Evolutionary conservation across 2,329 filamentous ascomycete genomes (phyloP), one percentile per base, ranked within the genome.

Genomic region (Aspergillus phoenicis): DNA sequence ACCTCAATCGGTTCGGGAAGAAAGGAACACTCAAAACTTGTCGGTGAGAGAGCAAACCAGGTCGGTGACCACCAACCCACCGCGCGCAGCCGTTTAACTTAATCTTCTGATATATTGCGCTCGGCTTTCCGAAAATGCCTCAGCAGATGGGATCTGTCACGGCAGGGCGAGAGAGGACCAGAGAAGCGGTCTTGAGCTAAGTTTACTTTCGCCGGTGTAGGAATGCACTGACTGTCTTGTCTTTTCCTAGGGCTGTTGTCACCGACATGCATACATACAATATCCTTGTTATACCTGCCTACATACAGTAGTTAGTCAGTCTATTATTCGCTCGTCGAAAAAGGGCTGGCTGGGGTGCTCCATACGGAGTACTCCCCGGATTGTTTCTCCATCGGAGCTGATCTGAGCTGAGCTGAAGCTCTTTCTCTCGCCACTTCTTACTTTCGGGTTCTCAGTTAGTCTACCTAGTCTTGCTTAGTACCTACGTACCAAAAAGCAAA

Each of bases 1-100:
- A 33, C 17, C 10, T 26, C 47, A 51, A 33, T 51, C 47, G 47
- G 47, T 33, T 51, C 26, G 26, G 47, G 47, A 30, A 10, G 26
- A 51, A 30, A 11, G 10, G 10, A 26, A 28, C 45, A n/a, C 20
- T 13, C 15, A 26, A n/a, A n/a, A 45, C n/a, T 47, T 56, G 53
- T 56, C 53, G 53, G 53, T 56, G 53, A 56, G 39, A 39, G 39
- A 39, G 43, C 39, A 39, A 33, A 3, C 26, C 39, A 36, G 33
- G 26, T 45, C 41, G 39, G n/a, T 30, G 52, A 36, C 39, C 39
- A 36, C 39, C 45, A 56, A 39, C 15, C 39, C 39, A 36, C 53
- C 45, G 45, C 53, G 45, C 33, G n/a, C 53, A 43, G 41, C 53
- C 53, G 53, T 56, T 56, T 36, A 56, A 56, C 53, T 56, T 56